phyloP scores from a whole-genome alignment of 2,329 filamentous ascomycete species.

The Beauveria varroae region DNA sequence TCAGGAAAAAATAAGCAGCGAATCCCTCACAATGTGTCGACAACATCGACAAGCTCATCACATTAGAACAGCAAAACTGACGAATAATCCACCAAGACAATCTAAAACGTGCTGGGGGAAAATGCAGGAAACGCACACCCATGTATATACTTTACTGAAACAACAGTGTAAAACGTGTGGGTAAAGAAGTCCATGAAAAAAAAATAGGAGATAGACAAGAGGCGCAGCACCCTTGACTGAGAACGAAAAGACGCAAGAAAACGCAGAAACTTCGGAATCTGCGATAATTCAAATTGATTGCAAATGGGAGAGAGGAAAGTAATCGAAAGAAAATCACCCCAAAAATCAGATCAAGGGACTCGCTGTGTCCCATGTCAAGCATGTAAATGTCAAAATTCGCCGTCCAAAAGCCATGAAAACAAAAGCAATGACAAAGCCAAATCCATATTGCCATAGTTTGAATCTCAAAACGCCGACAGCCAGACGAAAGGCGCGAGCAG shows the following conservation, averaged over 20 bases:
- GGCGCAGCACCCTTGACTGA: conserved; percentile 4
- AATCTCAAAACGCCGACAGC: neutral
- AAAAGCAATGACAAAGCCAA: conserved; percentile 3
- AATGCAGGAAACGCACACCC: conserved; percentile 15
- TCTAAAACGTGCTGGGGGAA: neutral
- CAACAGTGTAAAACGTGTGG: neutral
- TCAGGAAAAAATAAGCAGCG: conserved; percentile 13
- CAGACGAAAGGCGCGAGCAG: neutral
- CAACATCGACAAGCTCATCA: conserved; percentile 2
- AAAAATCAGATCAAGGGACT: conserved; percentile 2
- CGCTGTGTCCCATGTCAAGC: neutral
- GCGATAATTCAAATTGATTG: neutral
- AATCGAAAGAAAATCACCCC: neutral
- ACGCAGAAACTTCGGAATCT: neutral
- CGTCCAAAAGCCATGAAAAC: neutral
- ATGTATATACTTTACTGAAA: conserved; percentile 14
- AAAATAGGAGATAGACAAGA: neutral
- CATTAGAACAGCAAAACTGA: neutral
- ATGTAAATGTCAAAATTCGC: neutral
- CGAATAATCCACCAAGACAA: neutral
- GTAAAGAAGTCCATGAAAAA: neutral
- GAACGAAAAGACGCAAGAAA: neutral
- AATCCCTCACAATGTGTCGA: neutral
- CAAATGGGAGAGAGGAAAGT: neutral
- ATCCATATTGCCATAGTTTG: conserved; percentile 6